phyloP scores from a whole-genome alignment of 345 rosid species.

The Xanthoceras sorbifolium region DNA sequence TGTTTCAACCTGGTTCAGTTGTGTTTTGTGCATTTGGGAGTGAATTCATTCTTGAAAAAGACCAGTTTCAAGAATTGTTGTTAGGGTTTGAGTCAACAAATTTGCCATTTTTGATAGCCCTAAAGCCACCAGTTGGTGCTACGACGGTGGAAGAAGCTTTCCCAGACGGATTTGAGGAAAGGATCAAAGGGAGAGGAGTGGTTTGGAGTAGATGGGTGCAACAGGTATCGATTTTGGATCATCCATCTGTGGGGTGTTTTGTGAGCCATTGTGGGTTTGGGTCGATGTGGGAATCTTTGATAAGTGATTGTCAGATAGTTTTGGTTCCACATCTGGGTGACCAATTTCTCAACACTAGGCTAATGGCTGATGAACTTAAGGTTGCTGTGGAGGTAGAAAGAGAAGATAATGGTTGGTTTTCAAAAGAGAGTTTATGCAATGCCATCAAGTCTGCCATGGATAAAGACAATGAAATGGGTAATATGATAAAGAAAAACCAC shows the following conservation, averaged over 20 bases:
- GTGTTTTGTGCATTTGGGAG: too few relatives aligned
- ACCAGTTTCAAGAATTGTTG: too few relatives aligned
- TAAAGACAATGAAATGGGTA: too few relatives aligned
- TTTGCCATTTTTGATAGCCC: conserved; percentile 52
- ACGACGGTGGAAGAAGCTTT: conserved; percentile 62
- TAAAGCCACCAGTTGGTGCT: conserved; percentile 57
- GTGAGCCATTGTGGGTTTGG: conserved; percentile 74
- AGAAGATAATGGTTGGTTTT: conserved; percentile 55
- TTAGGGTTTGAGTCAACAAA: conserved; percentile 64
- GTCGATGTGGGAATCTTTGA: conserved; percentile 71
- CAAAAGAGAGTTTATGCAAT: conserved; percentile 42
- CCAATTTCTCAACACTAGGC: conserved; percentile 57
- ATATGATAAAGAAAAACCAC: too few relatives aligned
- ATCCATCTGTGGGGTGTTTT: too few relatives aligned
- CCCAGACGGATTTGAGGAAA: conserved; percentile 77
- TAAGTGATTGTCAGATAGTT: conserved; percentile 61
- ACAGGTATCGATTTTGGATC: too few relatives aligned
- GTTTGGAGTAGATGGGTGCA: too few relatives aligned
- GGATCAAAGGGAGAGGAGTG: too few relatives aligned
- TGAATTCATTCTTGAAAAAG: too few relatives aligned
- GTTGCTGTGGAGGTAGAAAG: conserved; percentile 61
- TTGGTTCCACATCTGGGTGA: conserved; percentile 59
- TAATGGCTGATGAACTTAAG: conserved; percentile 53
- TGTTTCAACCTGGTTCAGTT: too few relatives aligned
- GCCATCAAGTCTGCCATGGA: too few relatives aligned